phyloP scores from a whole-genome alignment of 768 basidiomycete species.

The Macrolepiota dolichaula region DNA sequence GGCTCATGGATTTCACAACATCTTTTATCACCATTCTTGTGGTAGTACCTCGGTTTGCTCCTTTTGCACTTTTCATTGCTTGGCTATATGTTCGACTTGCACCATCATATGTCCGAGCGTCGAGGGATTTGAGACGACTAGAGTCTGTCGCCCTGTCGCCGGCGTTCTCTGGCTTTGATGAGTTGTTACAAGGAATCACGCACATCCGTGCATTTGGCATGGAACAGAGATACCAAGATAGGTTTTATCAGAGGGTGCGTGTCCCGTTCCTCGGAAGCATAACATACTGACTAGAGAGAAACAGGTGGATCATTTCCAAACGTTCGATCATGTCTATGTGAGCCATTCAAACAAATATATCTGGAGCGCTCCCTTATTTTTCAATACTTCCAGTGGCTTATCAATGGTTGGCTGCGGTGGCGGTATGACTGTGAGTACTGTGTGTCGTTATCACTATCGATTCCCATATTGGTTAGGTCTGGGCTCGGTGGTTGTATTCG shows the following conservation, averaged over 20 bases:
- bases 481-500: slow-evolving; percentile 67
- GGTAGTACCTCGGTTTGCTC: slow-evolving; percentile 61
- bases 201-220: slow-evolving; percentile 72
- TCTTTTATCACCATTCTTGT: slow-evolving; percentile 64
- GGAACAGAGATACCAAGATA: slow-evolving; percentile 63
- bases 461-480: slow-evolving; percentile 37
- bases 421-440: slow-evolving; percentile 62
- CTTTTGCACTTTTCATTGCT: slow-evolving; percentile 64
- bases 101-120: slow-evolving; percentile 55
- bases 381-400: slow-evolving; percentile 48
- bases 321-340: slow-evolving; percentile 69
- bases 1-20: slow-evolving; percentile 56
- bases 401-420: slow-evolving; percentile 68
- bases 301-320: slow-evolving; percentile 63
- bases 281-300: neutral
- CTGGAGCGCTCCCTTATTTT: neutral
- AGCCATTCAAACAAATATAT: slow-evolving; percentile 21
- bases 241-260: slow-evolving; percentile 54
- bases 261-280: neutral
- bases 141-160: slow-evolving; percentile 69
- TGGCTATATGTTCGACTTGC: slow-evolving; percentile 66
- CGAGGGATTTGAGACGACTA: slow-evolving; percentile 64
- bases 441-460: neutral
- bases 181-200: slow-evolving; percentile 60
- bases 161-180: slow-evolving; percentile 72